phyloP scores from a whole-genome alignment of 2,329 filamentous ascomycete genomes.

The Coniochaeta prunicola region DNA sequence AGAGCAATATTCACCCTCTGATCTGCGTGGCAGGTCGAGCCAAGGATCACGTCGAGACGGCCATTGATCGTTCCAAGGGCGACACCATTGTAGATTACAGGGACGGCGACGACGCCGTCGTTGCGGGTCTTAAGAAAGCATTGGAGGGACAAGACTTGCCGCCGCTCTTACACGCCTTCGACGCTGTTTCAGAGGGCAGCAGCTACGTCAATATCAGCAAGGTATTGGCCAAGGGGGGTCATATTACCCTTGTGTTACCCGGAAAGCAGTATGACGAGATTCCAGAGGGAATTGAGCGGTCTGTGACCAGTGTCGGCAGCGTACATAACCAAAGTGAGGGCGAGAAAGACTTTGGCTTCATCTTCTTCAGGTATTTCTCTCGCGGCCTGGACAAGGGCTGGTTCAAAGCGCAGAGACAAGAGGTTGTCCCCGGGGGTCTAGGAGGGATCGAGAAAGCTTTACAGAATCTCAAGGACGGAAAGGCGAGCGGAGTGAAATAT shows the following conservation, averaged over 20 bases:
- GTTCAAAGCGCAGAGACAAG: slow-evolving; percentile 40
- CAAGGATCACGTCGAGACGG: slow-evolving; percentile 37
- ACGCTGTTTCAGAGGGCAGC: slow-evolving; percentile 48
- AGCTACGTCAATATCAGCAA: slow-evolving; percentile 35
- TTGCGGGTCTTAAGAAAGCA: slow-evolving; percentile 34
- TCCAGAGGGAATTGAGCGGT: slow-evolving; percentile 14
- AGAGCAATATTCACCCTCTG: slow-evolving; percentile 52
- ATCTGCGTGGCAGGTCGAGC: slow-evolving; percentile 52
- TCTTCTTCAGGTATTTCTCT: slow-evolving; percentile 26
- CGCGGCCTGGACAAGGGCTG: slow-evolving; percentile 37
- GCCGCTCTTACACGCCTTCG: slow-evolving; percentile 44
- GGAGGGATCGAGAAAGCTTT: slow-evolving; percentile 45
- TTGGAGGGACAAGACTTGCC: slow-evolving; percentile 21
- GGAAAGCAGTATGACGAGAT: slow-evolving; percentile 16
- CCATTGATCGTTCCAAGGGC: slow-evolving; percentile 46
- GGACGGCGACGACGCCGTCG: slow-evolving; percentile 42
- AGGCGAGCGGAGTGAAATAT: slow-evolving; percentile 58
- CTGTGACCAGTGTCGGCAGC: slow-evolving; percentile 17
- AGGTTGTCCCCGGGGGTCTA: slow-evolving; percentile 47
- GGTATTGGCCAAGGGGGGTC: slow-evolving; percentile 30
- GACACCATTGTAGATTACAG: slow-evolving; percentile 57
- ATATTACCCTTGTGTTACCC: slow-evolving; percentile 30
- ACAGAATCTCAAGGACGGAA: slow-evolving; percentile 48
- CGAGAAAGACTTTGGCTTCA: slow-evolving; percentile 22
- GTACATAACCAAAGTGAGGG: slow-evolving; percentile 20